Evolutionary conservation across 2,329 filamentous ascomycete species (phyloP).

Genomic region (Claviceps paspali): DNA sequence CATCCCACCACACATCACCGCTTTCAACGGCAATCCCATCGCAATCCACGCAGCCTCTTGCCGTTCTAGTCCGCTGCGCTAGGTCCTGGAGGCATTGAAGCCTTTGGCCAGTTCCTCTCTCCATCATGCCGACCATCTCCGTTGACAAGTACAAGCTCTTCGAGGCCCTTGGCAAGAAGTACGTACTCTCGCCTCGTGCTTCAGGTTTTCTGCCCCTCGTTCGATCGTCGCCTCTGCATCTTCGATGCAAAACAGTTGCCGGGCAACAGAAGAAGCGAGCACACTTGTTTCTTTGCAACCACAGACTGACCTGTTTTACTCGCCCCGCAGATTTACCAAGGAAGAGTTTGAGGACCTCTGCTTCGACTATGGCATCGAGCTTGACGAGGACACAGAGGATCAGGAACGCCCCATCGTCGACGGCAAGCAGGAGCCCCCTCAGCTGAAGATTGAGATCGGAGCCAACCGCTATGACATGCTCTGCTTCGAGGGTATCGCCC

Average conservation of each 20-base stretch:
- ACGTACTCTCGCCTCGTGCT: constrained; percentile 14
- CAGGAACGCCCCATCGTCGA: constrained; percentile 57
- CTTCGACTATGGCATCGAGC: constrained; percentile 96
- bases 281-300: background rate
- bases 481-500: constrained; percentile 89
- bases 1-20: constrained; percentile 5
- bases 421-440: constrained; percentile 71
- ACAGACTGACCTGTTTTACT: constrained; percentile 8
- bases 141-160: constrained; percentile 95
- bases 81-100: constrained; percentile 10
- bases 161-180: constrained; percentile 82
- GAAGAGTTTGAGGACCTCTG: constrained; percentile 94
- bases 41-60: background rate
- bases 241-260: background rate
- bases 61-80: background rate
- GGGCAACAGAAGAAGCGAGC: background rate
- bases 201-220: constrained; percentile 6
- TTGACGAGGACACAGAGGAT: constrained; percentile 87
- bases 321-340: constrained; percentile 55
- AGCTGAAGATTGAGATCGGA: constrained; percentile 96
- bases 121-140: constrained; percentile 80
- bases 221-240: background rate
- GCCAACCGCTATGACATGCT: constrained; percentile 92
- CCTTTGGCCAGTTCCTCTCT: constrained; percentile 6
- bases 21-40: background rate